Base-by-base conservation (phyloP, 257 asterid genomes). In the Solanum sejunctum region DNA sequence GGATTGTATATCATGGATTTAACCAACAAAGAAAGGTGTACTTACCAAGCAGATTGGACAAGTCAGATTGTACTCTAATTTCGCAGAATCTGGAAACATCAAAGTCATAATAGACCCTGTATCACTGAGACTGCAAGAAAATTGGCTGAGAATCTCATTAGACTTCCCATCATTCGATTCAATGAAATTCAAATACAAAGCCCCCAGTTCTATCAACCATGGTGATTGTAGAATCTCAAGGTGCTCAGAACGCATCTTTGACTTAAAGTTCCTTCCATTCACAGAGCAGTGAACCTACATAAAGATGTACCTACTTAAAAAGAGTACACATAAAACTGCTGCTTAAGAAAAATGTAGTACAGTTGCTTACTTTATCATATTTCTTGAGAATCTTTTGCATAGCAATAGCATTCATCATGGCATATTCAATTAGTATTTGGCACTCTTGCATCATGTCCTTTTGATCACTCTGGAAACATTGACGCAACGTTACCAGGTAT, bases 21-120 rank as follows among this genome's bases (percentile, higher is more conserved):
- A 32, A 32, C 57, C 52, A 83, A n/a, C 3, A 16, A 28, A 64
- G 36, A 32, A 8, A 17, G 73, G 49, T 78, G 75, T 84, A 4
- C 91, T 88, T 89, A 93, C 99, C 98, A 94, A 86, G 91, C 98
- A 95, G 87, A 95, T 90, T 55, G 99, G 91, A 87, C 99, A 95
- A 83, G 97, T 94, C 71, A 95, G 89, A 80, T 86, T 85, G 84
- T 92, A 94, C 83, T 94, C 99, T 77, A 92, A 82, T 85, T 92
- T 92, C 54, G 86, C 88, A 43, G 86, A 87, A 78, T 91, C 94
- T 3, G 97, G 96, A 84, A 93, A 95, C 83, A 41, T 86, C 92
- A 94, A 86, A 32, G 90, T 89, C 93, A 95, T 89, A 23, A 51
- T 69, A 32, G 93, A 92, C 57, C 89, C 95, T 10, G 92, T 36